Base-by-base conservation (phyloP, 345 rosid genomes). In the Salix purpurea region DNA sequence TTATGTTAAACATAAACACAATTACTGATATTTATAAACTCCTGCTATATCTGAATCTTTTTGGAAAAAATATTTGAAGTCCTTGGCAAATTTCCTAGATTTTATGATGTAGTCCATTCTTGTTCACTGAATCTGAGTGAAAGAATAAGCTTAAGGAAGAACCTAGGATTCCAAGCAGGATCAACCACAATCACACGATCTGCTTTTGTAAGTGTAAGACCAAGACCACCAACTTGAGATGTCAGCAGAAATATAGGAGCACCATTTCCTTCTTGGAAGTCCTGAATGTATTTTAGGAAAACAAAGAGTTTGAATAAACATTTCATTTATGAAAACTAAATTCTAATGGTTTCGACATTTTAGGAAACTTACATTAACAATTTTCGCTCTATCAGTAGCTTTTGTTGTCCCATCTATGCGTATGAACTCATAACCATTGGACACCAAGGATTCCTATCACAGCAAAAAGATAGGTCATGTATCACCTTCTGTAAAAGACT, bases 151-250 rank as follows among this genome's bases (percentile, higher is more conserved):
- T 24, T 58, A 69, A 46, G 18, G 39, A 62, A 64, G 67, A 74
- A 94, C 98, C 98, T 94, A 36, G 98, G 98, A 72, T 94, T 94
- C 98, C 98, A 94, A 69, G 98, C 98, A 80, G 98, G 97, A 85
- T 94, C 98, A 60, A 92, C 97, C 74, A 91, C 98, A 84, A 94
- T 96, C 56, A 96, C 99, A 50, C 97, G 99, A 74, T 96, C 99
- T 39, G 99, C 99, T 81, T 89, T 92, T 58, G 98, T 96, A 65
- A 96, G 92, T 23, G 99, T 96, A 65, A 96, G 99, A 80, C 99
- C 99, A 28, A 96, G 94, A 75, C 99, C 99, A 67, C 99, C 99
- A 79, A 96, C 99, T 88, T 93, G 98, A 73, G 99, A 91, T 76
- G 99, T 96, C 81, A 96, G 68, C 74, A 96, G 92, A 84, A 93